phyloP scores from a whole-genome alignment of 139 green algal species.

The Diplosphaera chodatii region DNA sequence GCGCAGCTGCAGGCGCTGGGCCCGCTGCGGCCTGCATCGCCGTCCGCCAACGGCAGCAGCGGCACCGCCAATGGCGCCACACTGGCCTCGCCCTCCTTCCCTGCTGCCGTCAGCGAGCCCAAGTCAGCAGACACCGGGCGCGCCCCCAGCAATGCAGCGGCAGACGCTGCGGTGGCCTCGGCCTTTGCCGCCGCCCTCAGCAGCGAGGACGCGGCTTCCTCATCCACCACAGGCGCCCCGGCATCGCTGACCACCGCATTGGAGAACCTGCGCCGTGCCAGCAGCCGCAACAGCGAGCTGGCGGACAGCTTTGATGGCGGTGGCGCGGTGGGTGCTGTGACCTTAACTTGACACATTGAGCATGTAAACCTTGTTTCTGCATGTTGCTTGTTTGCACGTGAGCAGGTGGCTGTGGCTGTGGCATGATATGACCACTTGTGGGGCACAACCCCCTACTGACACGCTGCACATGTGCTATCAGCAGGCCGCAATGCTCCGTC shows the following conservation, averaged over 20 bases:
- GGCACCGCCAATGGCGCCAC: not conserved
- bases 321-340: no score
- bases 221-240: no score
- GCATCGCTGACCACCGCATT: not conserved
- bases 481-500: not conserved
- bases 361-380: no score
- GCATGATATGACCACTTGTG: no score
- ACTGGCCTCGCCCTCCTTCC: not conserved
- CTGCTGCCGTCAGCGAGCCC: no score
- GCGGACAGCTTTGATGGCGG: no score
- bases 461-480: no score
- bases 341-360: no score
- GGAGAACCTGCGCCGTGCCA: not conserved
- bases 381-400: no score
- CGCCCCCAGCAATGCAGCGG: not conserved
- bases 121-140: no score
- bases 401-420: no score
- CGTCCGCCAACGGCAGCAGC: not conserved
- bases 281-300: not conserved
- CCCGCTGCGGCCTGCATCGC: slow-evolving; percentile 4
- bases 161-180: not conserved
- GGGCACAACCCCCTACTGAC: no score
- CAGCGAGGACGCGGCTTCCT: not conserved
- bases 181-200: not conserved
- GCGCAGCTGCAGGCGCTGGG: slow-evolving; percentile 17